A percentile compares a stretch with the other conserved stretches of the same genome.
Evolutionary conservation across 1,284 basidiomycete species (phyloP).

Genomic region (Apiotrichum laibachii): DNA sequence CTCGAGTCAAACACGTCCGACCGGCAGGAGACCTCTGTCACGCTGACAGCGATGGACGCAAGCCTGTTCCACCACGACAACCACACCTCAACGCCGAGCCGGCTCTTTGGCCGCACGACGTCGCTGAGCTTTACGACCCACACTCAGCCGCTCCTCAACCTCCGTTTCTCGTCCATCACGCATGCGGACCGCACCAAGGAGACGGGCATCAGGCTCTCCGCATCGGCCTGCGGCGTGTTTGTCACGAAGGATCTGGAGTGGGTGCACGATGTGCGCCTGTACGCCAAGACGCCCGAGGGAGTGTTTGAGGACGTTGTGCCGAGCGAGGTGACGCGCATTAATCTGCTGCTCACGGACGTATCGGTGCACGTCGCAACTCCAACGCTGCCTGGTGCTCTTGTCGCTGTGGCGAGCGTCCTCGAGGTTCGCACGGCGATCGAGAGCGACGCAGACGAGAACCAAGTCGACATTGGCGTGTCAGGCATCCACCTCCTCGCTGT

Average conservation of each 20-base stretch:
- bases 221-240: constrained; percentile 66
- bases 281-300: constrained; percentile 83
- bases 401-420: constrained; percentile 64
- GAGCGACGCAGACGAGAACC: constrained; percentile 61
- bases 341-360: constrained; percentile 65
- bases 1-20: constrained; percentile 58
- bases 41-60: constrained; percentile 63
- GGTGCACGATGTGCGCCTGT: constrained; percentile 63
- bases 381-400: constrained; percentile 62
- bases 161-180: constrained; percentile 65
- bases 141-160: constrained; percentile 56
- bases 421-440: constrained; percentile 68
- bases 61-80: constrained; percentile 48
- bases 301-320: constrained; percentile 92
- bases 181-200: constrained; percentile 73
- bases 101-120: constrained; percentile 37
- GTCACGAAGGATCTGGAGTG: constrained; percentile 65
- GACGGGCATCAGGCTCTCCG: constrained; percentile 64
- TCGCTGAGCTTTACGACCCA: constrained; percentile 35
- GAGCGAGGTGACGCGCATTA: constrained; percentile 75
- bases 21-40: constrained; percentile 69
- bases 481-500: constrained; percentile 59
- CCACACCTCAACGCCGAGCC: constrained; percentile 7
- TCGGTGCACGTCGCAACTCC: constrained; percentile 65
- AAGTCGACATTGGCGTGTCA: constrained; percentile 57